Evolutionary conservation across 2,329 filamentous ascomycete genomes (phyloP).

Genomic region (Neofusicoccum parvum): DNA sequence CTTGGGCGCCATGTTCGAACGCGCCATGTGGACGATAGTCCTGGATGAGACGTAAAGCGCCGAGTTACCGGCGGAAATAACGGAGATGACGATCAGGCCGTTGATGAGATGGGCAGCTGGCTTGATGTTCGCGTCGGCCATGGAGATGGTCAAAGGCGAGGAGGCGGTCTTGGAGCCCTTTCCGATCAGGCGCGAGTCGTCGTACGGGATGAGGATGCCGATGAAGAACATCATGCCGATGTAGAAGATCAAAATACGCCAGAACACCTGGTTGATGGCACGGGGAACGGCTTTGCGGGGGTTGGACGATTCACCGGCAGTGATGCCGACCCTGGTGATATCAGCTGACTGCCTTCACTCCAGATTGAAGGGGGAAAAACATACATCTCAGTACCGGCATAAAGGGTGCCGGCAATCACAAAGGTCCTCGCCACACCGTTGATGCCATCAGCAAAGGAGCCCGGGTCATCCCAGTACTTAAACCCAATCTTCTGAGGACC

Average conservation of each 20-base stretch:
- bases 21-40: slow-evolving; percentile 26
- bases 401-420: slow-evolving; percentile 26
- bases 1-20: slow-evolving; percentile 23
- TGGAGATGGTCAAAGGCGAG: slow-evolving; percentile 59
- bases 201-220: slow-evolving; percentile 58
- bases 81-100: slow-evolving; percentile 26
- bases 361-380: neutral
- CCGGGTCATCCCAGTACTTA: slow-evolving; percentile 38
- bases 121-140: slow-evolving; percentile 46
- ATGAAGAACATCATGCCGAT: slow-evolving; percentile 55
- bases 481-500: slow-evolving; percentile 30
- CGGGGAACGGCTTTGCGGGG: slow-evolving; percentile 68
- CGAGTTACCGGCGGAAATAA: slow-evolving; percentile 26
- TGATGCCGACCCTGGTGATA: slow-evolving; percentile 32
- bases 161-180: slow-evolving; percentile 53
- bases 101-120: slow-evolving; percentile 42
- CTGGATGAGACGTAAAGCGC: slow-evolving; percentile 26
- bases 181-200: slow-evolving; percentile 51
- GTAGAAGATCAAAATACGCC: slow-evolving; percentile 49
- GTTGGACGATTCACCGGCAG: slow-evolving; percentile 64
- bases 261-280: slow-evolving; percentile 49
- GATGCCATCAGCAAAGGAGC: slow-evolving; percentile 27
- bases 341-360: neutral
- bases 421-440: slow-evolving; percentile 27
- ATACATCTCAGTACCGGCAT: slow-evolving; percentile 27